phyloP scores from a whole-genome alignment of 2,329 filamentous ascomycete genomes.

The Albophoma yamanashiensis region DNA sequence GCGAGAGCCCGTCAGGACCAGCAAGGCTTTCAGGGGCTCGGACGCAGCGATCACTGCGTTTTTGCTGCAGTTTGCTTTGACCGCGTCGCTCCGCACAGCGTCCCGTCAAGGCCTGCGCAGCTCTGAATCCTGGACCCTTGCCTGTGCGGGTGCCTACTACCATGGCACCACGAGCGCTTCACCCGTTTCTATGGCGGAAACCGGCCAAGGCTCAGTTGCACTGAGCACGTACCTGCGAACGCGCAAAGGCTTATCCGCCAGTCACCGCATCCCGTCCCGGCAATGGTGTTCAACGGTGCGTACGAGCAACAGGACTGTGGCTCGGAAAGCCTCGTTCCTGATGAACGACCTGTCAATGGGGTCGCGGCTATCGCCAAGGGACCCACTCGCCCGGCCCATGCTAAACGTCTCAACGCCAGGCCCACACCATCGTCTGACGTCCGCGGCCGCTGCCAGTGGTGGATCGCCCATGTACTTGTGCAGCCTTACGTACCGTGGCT shows the following conservation, averaged over 20 bases:
- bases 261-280: neutral
- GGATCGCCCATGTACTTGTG: neutral
- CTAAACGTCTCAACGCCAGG: neutral
- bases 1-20: neutral
- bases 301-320: too few relatives aligned
- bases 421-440: neutral
- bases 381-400: neutral
- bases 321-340: neutral
- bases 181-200: neutral
- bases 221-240: neutral
- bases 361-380: neutral
- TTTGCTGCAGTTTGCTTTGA: neutral
- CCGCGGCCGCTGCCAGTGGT: neutral
- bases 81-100: neutral
- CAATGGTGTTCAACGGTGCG: neutral
- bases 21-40: neutral
- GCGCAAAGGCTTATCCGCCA: neutral
- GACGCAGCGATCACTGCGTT: neutral
- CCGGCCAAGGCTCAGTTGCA: neutral
- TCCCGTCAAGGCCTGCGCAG: neutral
- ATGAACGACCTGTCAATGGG: neutral
- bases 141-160: neutral
- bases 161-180: neutral
- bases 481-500: neutral
- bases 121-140: neutral